These are phyloP conservation scores for Lachnellula willkommii DNA, from an alignment of 2,329 filamentous ascomycete species.

Conservation along the genomic window DNA sequence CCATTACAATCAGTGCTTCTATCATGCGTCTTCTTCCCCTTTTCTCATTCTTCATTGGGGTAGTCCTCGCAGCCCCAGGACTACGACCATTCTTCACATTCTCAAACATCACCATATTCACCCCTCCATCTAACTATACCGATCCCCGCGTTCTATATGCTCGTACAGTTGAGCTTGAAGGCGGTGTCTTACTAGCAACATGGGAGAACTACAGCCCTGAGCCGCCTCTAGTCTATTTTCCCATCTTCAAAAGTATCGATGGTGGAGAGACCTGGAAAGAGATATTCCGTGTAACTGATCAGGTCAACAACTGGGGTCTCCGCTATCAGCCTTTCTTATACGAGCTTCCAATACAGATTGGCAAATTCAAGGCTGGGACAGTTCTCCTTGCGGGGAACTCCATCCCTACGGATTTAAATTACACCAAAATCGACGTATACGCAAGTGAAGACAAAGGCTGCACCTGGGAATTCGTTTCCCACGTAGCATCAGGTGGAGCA, in stretches of 20 bases:
- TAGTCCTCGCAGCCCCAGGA: conserved; percentile 15
- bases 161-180: conserved; percentile 31
- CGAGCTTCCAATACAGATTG: conserved; percentile 53
- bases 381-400: conserved; percentile 49
- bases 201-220: conserved; percentile 55
- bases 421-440: conserved; percentile 65
- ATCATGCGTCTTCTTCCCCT: conserved; percentile 22
- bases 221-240: conserved; percentile 47
- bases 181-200: conserved; percentile 44
- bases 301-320: conserved; percentile 58
- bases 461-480: conserved; percentile 63
- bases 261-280: conserved; percentile 56
- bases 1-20: background rate
- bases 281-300: conserved; percentile 57
- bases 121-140: conserved; percentile 26
- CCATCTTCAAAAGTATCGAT: conserved; percentile 49
- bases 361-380: conserved; percentile 55
- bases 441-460: conserved; percentile 53
- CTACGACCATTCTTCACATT: conserved; percentile 24
- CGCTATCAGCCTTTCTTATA: conserved; percentile 67
- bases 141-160: conserved; percentile 31
- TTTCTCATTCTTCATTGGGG: conserved; percentile 17
- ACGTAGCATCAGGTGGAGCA: conserved; percentile 57
- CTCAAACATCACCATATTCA: conserved; percentile 27
- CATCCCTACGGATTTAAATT: conserved; percentile 47